phyloP scores from a whole-genome alignment of 2,329 filamentous ascomycete species.

The Pezicula radicicola region DNA sequence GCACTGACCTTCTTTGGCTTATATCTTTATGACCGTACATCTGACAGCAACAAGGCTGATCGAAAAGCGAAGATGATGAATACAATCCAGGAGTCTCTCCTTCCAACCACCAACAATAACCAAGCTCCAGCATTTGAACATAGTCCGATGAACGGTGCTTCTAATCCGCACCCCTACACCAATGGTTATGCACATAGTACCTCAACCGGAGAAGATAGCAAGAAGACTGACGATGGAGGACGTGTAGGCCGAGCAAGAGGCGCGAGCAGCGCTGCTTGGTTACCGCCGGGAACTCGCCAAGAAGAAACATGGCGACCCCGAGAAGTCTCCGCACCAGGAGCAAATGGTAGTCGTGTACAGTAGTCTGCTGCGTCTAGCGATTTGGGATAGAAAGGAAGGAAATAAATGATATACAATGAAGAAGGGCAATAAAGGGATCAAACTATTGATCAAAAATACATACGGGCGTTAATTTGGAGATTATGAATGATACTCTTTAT shows the following conservation, averaged over 20 bases:
- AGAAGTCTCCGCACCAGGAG: constrained; percentile 7
- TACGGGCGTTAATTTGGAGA: too few relatives aligned
- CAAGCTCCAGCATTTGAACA: constrained; percentile 31
- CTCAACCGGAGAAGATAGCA: constrained; percentile 25
- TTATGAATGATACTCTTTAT: too few relatives aligned
- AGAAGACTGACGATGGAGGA: constrained; percentile 45
- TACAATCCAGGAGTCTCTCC: constrained; percentile 28
- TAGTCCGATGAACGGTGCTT: constrained; percentile 16
- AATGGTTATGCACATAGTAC: constrained; percentile 41
- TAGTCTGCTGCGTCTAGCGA: not conserved
- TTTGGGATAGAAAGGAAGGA: too few relatives aligned
- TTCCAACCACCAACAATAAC: constrained; percentile 18
- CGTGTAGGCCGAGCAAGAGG: constrained; percentile 42
- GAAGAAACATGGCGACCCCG: constrained; percentile 73
- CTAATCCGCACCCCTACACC: constrained; percentile 36
- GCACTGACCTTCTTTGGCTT: constrained; percentile 85
- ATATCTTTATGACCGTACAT: constrained; percentile 93
- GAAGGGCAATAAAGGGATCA: too few relatives aligned
- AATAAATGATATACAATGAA: too few relatives aligned
- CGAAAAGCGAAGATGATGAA: constrained; percentile 71
- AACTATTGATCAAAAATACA: too few relatives aligned
- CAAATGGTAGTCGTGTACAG: not conserved
- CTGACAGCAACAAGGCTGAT: constrained; percentile 83
- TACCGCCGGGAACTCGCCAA: constrained; percentile 78
- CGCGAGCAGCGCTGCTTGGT: constrained; percentile 54